Percentiles rank a stretch among this genome's conserved stretches.
These are phyloP conservation scores for Fusarium sp. DNA, from an alignment of 2,329 filamentous ascomycete species.

Conservation along the genomic window DNA sequence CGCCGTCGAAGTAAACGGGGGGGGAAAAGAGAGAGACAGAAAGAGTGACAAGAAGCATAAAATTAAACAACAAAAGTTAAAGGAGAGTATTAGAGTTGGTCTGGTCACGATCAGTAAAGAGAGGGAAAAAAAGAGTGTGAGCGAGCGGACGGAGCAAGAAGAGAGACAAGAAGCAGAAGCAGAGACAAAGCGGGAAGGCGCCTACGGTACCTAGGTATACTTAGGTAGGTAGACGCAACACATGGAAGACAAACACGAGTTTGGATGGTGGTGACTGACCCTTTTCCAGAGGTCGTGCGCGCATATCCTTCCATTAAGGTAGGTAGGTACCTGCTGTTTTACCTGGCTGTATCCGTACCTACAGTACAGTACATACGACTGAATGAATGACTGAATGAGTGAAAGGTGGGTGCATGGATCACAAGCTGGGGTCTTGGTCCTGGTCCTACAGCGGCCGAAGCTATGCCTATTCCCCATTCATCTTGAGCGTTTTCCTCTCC, in stretches of 20 bases:
- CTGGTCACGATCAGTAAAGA: slow-evolving; percentile 22
- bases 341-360: background rate
- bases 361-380: background rate
- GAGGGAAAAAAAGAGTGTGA: background rate
- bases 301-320: background rate
- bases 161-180: slow-evolving; percentile 25
- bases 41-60: slow-evolving; percentile 28
- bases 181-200: slow-evolving; percentile 35
- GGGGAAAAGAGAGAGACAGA: slow-evolving; percentile 25
- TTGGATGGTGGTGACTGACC: slow-evolving; percentile 29
- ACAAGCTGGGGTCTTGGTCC: slow-evolving; percentile 18
- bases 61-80: slow-evolving; percentile 8
- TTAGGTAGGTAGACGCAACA: slow-evolving; percentile 20
- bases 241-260: slow-evolving; percentile 10
- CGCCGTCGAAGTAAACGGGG: slow-evolving; percentile 6
- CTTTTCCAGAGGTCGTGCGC: slow-evolving; percentile 21
- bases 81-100: slow-evolving; percentile 38
- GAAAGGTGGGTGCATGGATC: slow-evolving; percentile 18
- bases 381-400: too few species aligned
- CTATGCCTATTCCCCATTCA: slow-evolving; percentile 19
- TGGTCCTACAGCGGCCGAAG: slow-evolving; percentile 14
- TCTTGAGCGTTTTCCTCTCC: slow-evolving; percentile 20
- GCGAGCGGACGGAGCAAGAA: slow-evolving; percentile 27
- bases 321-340: slow-evolving; percentile 1
- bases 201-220: slow-evolving; percentile 27